Evolutionary conservation across 148 eudicot genomes (phyloP).

Genomic region (Fallopia convolvulus): DNA sequence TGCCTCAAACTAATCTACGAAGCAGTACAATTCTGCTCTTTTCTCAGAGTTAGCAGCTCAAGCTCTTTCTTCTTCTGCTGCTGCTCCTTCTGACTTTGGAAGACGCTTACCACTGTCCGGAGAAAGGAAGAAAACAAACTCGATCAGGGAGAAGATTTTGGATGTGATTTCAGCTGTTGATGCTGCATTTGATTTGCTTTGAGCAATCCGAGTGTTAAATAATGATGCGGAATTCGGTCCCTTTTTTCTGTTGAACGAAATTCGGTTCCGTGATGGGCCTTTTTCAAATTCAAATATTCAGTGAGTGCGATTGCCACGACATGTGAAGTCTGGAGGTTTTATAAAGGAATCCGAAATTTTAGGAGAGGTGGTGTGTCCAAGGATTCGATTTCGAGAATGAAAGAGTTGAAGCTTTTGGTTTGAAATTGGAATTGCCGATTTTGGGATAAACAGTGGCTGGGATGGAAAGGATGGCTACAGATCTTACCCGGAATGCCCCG

Average conservation of each 20-base stretch:
- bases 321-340: background rate
- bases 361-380: constrained; percentile 24
- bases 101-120: too few relatives aligned
- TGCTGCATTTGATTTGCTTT: constrained; percentile 1
- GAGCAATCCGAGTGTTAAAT: background rate
- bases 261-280: background rate
- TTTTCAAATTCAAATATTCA: background rate
- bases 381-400: constrained; percentile 32
- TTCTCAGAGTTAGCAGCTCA: too few relatives aligned
- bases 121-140: background rate
- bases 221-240: background rate
- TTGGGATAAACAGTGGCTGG: background rate
- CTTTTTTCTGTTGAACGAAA: background rate
- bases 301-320: background rate
- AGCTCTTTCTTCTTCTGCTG: background rate
- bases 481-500: constrained; percentile 44
- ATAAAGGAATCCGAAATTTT: constrained; percentile 1
- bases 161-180: background rate
- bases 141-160: background rate
- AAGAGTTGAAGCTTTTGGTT: constrained; percentile 17
- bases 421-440: constrained; percentile 12
- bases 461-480: constrained; percentile 46
- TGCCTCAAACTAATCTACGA: constrained; percentile 13
- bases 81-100: background rate
- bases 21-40: constrained; percentile 10